Percentiles rank a stretch among this genome's conserved stretches.
Evolutionary conservation across 2,329 filamentous ascomycete species (phyloP).

Genomic region (Monosporascus sp.): DNA sequence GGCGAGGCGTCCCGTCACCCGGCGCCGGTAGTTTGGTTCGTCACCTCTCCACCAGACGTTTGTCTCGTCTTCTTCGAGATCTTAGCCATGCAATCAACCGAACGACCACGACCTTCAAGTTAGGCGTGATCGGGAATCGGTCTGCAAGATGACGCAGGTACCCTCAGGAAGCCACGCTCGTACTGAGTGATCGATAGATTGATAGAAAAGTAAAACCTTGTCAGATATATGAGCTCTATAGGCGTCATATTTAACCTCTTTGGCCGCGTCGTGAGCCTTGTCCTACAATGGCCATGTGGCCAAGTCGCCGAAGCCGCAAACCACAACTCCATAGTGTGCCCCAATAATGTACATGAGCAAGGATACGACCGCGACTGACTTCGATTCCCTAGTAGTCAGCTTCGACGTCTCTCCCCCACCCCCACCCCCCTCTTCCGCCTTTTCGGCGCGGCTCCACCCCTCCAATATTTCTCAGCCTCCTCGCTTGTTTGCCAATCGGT

Average conservation of each 20-base stretch:
- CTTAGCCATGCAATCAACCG: neutral
- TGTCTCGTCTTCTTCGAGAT: neutral
- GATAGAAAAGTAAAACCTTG: conserved; percentile 8
- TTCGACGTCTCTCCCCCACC: no score
- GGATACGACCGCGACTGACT: neutral
- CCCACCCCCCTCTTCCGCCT: no score
- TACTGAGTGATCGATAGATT: conserved; percentile 7
- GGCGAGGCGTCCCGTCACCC: neutral
- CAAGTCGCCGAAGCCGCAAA: conserved; percentile 15
- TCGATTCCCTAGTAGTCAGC: no score
- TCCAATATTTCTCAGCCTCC: no score
- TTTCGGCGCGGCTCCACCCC: no score
- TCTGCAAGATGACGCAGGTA: conserved; percentile 10
- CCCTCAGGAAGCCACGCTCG: conserved; percentile 11
- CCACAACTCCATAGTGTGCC: conserved; percentile 10
- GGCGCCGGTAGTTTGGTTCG: neutral
- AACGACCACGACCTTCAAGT: neutral
- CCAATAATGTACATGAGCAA: conserved; percentile 10
- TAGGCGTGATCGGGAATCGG: neutral
- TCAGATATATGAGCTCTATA: neutral
- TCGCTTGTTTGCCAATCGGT: conserved; percentile 20
- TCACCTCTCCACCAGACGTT: neutral
- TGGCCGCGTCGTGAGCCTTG: conserved; percentile 3
- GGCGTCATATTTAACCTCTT: neutral
- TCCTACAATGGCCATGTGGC: conserved; percentile 14